These are phyloP conservation scores for Alternaria sp. DNA, from an alignment of 2,329 filamentous ascomycete genomes.

Conservation along the genomic window DNA sequence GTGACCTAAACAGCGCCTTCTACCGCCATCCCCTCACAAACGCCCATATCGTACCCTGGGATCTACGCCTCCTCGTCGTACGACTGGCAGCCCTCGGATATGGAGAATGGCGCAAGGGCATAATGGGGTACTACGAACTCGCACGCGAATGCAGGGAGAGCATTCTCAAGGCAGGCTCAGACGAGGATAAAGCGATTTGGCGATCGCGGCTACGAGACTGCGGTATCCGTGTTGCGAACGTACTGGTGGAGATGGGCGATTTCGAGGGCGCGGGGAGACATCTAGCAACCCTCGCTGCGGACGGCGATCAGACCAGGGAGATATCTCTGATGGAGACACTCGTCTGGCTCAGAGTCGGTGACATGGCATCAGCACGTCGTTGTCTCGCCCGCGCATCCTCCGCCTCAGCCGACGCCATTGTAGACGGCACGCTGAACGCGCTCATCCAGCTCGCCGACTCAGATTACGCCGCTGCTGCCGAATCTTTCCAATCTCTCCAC, in stretches of 20 bases:
- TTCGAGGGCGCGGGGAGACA: slow-evolving; percentile 78
- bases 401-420: slow-evolving; percentile 33
- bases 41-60: slow-evolving; percentile 77
- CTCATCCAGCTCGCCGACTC: slow-evolving; percentile 81
- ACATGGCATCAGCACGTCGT: slow-evolving; percentile 69
- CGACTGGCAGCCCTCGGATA: slow-evolving; percentile 86
- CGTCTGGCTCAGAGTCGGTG: slow-evolving; percentile 79
- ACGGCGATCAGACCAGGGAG: slow-evolving; percentile 18
- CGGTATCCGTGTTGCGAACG: slow-evolving; percentile 68
- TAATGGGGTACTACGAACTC: slow-evolving; percentile 91
- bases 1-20: slow-evolving; percentile 64
- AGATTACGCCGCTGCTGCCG: slow-evolving; percentile 68
- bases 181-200: slow-evolving; percentile 69
- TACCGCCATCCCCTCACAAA: slow-evolving; percentile 56
- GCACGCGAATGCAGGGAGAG: slow-evolving; percentile 75
- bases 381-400: slow-evolving; percentile 53
- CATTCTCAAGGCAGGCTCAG: slow-evolving; percentile 55
- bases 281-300: slow-evolving; percentile 63
- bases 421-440: slow-evolving; percentile 62
- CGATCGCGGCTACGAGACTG: slow-evolving; percentile 74
- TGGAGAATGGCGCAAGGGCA: slow-evolving; percentile 79
- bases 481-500: slow-evolving; percentile 64
- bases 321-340: slow-evolving; percentile 61
- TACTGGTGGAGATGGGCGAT: slow-evolving; percentile 86
- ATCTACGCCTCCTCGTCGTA: slow-evolving; percentile 80